phyloP scores from a whole-genome alignment of 2,329 filamentous ascomycete genomes.

The Talaromyces funiculosus region DNA sequence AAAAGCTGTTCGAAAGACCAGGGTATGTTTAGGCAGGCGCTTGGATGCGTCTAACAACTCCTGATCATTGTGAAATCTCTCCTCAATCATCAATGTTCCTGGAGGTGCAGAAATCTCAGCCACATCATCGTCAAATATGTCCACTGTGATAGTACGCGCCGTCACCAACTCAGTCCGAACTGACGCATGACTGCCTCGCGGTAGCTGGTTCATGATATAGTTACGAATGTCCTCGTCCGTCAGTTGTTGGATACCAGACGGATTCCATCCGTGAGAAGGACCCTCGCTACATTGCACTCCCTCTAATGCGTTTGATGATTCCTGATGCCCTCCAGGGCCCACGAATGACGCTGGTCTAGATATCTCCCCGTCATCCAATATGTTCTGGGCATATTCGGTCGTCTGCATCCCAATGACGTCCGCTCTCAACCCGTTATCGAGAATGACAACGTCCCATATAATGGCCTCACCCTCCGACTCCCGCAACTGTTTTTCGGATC shows the following conservation, averaged over 20 bases:
- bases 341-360: constrained; percentile 51
- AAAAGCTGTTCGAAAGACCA: constrained; percentile 42
- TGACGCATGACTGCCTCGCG: constrained; percentile 37
- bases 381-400: constrained; percentile 26
- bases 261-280: constrained; percentile 23
- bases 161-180: constrained; percentile 40
- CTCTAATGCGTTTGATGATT: constrained; percentile 35
- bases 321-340: constrained; percentile 32
- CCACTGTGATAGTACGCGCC: constrained; percentile 43
- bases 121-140: constrained; percentile 40
- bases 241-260: constrained; percentile 33
- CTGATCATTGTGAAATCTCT: constrained; percentile 47
- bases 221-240: constrained; percentile 42
- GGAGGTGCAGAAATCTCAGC: constrained; percentile 41
- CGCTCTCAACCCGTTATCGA: constrained; percentile 42
- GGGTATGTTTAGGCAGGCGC: constrained; percentile 36
- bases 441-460: constrained; percentile 45
- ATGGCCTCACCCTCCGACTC: constrained; percentile 39
- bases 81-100: constrained; percentile 42
- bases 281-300: constrained; percentile 24
- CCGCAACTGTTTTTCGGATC: constrained; percentile 37
- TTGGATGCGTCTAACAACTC: constrained; percentile 24
- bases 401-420: constrained; percentile 42
- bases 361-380: constrained; percentile 44
- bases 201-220: constrained; percentile 46